A percentile compares a stretch with the other conserved stretches of the same genome.
Conservation (phyloP, 2,329 filamentous ascomycete genomes). For the Curvularia lunata region DNA sequence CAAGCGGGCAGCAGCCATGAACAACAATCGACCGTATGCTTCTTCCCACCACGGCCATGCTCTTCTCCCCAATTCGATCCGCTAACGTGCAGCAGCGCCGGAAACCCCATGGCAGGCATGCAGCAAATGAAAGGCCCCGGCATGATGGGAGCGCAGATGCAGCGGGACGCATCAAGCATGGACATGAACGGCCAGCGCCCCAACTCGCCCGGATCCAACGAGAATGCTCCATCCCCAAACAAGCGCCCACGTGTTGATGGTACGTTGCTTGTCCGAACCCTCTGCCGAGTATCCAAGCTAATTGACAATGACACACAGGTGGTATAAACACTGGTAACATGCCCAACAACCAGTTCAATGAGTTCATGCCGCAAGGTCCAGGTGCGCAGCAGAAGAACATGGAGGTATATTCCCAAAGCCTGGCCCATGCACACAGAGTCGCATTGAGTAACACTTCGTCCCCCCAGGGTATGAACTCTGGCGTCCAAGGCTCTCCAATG, state of each 20-base stretch:
- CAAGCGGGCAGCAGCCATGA: slow-evolving; percentile 77
- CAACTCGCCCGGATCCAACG: slow-evolving; percentile 79
- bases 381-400: slow-evolving; percentile 80
- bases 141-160: slow-evolving; percentile 77
- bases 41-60: neutral
- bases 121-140: slow-evolving; percentile 61
- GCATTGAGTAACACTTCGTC: slow-evolving; percentile 80
- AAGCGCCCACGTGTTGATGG: slow-evolving; percentile 86
- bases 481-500: slow-evolving; percentile 84
- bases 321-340: slow-evolving; percentile 78
- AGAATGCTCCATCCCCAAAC: slow-evolving; percentile 89
- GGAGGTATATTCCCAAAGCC: slow-evolving; percentile 83
- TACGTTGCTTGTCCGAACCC: slow-evolving; percentile 61
- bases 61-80: neutral
- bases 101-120: slow-evolving; percentile 67
- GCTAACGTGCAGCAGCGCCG: slow-evolving; percentile 31
- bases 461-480: slow-evolving; percentile 72
- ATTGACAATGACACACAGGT: slow-evolving; percentile 67
- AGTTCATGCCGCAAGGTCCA: slow-evolving; percentile 60
- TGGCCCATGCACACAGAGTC: slow-evolving; percentile 83
- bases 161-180: slow-evolving; percentile 84
- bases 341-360: slow-evolving; percentile 76
- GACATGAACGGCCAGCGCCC: slow-evolving; percentile 79
- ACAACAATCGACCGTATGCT: slow-evolving; percentile 77
- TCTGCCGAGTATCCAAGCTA: slow-evolving; percentile 51